A percentile compares a stretch with the other conserved stretches of the same genome.
Conservation (phyloP, 208 protist species). For the Trypanosoma theileri region DNA sequence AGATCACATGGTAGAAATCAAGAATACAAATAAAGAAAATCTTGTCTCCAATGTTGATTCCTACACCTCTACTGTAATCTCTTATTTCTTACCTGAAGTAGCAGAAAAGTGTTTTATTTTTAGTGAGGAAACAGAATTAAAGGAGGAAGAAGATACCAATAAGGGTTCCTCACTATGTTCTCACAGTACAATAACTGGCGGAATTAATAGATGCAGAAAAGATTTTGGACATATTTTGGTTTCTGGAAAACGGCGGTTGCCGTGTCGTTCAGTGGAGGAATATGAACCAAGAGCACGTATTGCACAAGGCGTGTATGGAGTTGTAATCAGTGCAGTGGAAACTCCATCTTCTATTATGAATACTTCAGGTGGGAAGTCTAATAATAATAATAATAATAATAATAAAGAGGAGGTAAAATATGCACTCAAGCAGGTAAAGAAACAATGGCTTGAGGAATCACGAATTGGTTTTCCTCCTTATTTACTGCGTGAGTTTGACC, state of each 20-base stretch:
- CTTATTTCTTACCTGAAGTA: slow-evolving; percentile 28
- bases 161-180: not conserved
- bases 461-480: slow-evolving; percentile 80
- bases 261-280: slow-evolving; percentile 63
- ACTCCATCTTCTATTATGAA: not conserved
- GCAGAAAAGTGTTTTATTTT: slow-evolving; percentile 19
- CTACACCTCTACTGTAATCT: slow-evolving; percentile 13
- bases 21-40: slow-evolving; percentile 3
- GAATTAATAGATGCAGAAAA: not conserved
- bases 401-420: slow-evolving; percentile 17
- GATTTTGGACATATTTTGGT: slow-evolving; percentile 35
- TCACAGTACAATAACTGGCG: not conserved
- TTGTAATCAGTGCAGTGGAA: slow-evolving; percentile 63
- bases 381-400: not conserved
- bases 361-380: no score
- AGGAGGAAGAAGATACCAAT: slow-evolving; percentile 6
- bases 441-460: slow-evolving; percentile 72
- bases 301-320: slow-evolving; percentile 83
- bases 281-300: slow-evolving; percentile 53
- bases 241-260: slow-evolving; percentile 27
- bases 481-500: slow-evolving; percentile 84
- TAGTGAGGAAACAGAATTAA: slow-evolving; percentile 3
- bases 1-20: not conserved
- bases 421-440: slow-evolving; percentile 84
- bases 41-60: not conserved